Base-by-base conservation (phyloP, 2,329 filamentous ascomycete genomes). In the Chaetomium strumarium region DNA sequence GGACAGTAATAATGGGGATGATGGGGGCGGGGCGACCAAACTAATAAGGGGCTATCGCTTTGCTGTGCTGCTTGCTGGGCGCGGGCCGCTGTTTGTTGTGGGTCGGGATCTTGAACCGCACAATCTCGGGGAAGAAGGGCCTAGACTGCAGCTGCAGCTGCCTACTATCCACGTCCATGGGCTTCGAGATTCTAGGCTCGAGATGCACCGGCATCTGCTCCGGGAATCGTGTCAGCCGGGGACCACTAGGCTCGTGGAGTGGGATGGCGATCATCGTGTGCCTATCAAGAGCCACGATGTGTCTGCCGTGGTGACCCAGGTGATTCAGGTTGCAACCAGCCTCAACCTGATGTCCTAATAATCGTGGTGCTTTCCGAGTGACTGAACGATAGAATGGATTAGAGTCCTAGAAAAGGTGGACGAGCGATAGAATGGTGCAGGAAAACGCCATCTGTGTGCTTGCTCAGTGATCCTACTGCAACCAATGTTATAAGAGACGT, bases 161-260 rank as follows among this genome's bases (percentile, higher is more conserved):
- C 83, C 83, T 30, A 86, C 84, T 0, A 65, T 88, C 5, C 85
- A 88, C 68, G 81, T 88, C 1, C 84, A 88, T 68, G 85, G 85
- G 0, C 59, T 82, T 55, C 70, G 71, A 16, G 83, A 86, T 66
- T 72, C 76, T 0, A 82, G 81, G 0, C 62, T 90, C 20, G 69
- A 78, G 53, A 67, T 80, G 41, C 85, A 88, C 63, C 68, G 75
- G 50, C 70, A 75, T 63, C 62, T 85, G 59, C 63, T 81, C 46
- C 66, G 78, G 9, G 67, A 78, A 47, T 90, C 84, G 64, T 87
- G 82, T 63, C 73, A 80, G 46, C 63, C 71, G 10, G 75, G 72
- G 0, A 79, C 70, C 2, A 70, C 77, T 6, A 74, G 68, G 37
- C 56, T 90, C 42, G 66, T 91, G 1, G 84, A 90, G 66, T 91